Evolutionary conservation across 106 monocot species (phyloP), one percentile per base, ranked within the genome.

Genomic region (Chionographis japonica): DNA sequence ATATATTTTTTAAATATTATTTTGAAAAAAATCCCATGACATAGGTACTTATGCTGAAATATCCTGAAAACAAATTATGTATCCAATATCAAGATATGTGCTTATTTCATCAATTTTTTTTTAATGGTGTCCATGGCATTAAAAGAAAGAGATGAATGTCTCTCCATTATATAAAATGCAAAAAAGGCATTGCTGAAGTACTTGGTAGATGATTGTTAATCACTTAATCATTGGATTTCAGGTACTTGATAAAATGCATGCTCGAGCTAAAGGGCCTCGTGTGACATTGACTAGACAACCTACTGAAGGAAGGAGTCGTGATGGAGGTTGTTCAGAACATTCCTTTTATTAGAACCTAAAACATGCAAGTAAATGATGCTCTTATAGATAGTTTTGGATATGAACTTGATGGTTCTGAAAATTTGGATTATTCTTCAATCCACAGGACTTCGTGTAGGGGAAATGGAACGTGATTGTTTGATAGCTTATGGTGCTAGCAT

Each of bases 391-490:
- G n/a, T 2, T 73, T 40, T 14, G 38, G 54, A n/a, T 60, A 4
- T 15, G 15, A 6, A 0, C 3, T 12, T 15, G 41, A 6, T 27
- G 3, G 11, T 65, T 37, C 4, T 56, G 17, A 12, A 46, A 17
- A 1, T 38, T 73, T 50, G 11, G 38, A 13, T 27, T 70, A 65
- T 73, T 49, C 57, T 61, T 27, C 10, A 11, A 46, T 72, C 40
- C 10, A 15, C 63, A 94, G 94, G 95, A 51, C 63, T 97, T 49
- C 86, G 97, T 16, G 65, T 97, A 37, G 97, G 97, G 60, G 97
- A 97, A 68, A 97, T 97, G 97, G 97, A 97, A 72, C 83, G 97
- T 19, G 97, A 97, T 67, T 97, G 97, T 77, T 87, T 97, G 76
- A 97, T 97, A 67, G 97, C 97, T 49, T 97, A 97, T 72, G 97